These are phyloP conservation scores for Candida smagusa DNA, from an alignment of 1,139 yeast species.

Conservation along the genomic window DNA sequence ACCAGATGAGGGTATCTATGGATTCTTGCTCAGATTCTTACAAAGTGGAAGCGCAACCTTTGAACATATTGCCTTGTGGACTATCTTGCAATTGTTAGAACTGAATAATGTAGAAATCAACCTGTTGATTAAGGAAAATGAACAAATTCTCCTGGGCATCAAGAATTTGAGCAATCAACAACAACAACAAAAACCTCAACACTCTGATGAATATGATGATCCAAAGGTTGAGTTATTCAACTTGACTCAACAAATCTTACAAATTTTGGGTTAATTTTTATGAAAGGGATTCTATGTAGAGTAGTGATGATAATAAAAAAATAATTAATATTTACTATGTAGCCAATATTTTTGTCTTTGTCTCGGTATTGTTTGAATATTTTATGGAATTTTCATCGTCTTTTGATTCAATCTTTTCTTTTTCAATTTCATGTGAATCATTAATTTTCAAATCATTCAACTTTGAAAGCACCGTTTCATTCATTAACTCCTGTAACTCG, in stretches of 20 bases:
- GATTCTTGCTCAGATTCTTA: slow-evolving; percentile 77
- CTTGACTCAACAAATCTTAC: slow-evolving; percentile 75
- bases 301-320: too few relatives aligned
- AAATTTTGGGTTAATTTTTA: slow-evolving; percentile 37
- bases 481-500: slow-evolving; percentile 9
- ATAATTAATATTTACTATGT: too few relatives aligned
- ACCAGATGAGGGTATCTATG: slow-evolving; percentile 84
- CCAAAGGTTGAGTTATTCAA: slow-evolving; percentile 71
- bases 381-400: too few relatives aligned
- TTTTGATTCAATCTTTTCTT: background rate
- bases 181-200: slow-evolving; percentile 23
- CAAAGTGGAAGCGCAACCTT: slow-evolving; percentile 90
- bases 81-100: slow-evolving; percentile 87
- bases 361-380: too few relatives aligned
- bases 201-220: slow-evolving; percentile 47
- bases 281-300: too few relatives aligned
- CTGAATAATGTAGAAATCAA: slow-evolving; percentile 74
- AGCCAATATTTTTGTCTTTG: too few relatives aligned
- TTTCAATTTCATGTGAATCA: background rate
- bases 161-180: slow-evolving; percentile 43
- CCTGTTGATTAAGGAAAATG: slow-evolving; percentile 58
- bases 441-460: slow-evolving; percentile 2
- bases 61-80: slow-evolving; percentile 98
- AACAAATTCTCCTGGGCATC: slow-evolving; percentile 54
- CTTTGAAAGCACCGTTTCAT: background rate